A percentile compares a stretch with the other conserved stretches of the same genome.
phyloP scores from a whole-genome alignment of 495 filamentous ascomycete species.

The Stereocaulon alpinum region DNA sequence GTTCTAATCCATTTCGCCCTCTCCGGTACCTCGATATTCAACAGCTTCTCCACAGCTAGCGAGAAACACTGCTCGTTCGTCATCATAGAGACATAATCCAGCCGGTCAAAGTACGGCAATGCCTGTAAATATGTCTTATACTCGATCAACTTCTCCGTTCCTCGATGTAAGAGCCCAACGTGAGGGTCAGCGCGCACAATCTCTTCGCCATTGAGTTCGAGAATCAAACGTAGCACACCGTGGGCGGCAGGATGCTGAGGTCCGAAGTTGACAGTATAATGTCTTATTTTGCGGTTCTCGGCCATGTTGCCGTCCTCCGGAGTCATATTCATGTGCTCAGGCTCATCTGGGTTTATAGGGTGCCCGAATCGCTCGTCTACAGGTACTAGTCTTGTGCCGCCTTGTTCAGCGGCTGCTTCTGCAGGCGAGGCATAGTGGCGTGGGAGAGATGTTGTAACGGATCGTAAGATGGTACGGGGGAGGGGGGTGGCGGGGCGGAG shows the following conservation, averaged over 20 bases:
- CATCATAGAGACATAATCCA: slow-evolving; percentile 99
- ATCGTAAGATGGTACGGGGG: slow-evolving; percentile 39
- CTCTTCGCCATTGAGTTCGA: slow-evolving; percentile 96
- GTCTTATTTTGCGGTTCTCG: slow-evolving; percentile 77
- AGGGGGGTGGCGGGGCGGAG: slow-evolving; percentile 37
- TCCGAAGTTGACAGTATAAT: slow-evolving; percentile 99
- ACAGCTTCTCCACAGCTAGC: slow-evolving; percentile 90
- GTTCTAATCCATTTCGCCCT: slow-evolving; percentile 96
- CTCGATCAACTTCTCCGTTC: slow-evolving; percentile 99
- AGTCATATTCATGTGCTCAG: slow-evolving; percentile 32
- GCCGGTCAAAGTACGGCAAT: slow-evolving; percentile 94
- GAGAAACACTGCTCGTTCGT: slow-evolving; percentile 98
- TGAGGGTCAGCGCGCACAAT: slow-evolving; percentile 95
- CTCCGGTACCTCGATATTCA: slow-evolving; percentile 94
- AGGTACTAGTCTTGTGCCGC: slow-evolving; percentile 49
- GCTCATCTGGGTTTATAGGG: slow-evolving; percentile 37
- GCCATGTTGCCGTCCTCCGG: slow-evolving; percentile 42
- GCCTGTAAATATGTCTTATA: slow-evolving; percentile 99
- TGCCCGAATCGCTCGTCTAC: slow-evolving; percentile 48
- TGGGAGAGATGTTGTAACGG: slow-evolving; percentile 57
- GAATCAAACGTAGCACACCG: slow-evolving; percentile 94
- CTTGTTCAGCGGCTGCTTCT: slow-evolving; percentile 39
- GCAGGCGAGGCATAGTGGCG: slow-evolving; percentile 46
- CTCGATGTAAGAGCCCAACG: slow-evolving; percentile 90
- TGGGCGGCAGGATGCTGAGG: slow-evolving; percentile 98